Evolutionary conservation across 495 filamentous ascomycete species (phyloP), one percentile per base, ranked within the genome.

Genomic region (Aspergillus bridgeri): DNA sequence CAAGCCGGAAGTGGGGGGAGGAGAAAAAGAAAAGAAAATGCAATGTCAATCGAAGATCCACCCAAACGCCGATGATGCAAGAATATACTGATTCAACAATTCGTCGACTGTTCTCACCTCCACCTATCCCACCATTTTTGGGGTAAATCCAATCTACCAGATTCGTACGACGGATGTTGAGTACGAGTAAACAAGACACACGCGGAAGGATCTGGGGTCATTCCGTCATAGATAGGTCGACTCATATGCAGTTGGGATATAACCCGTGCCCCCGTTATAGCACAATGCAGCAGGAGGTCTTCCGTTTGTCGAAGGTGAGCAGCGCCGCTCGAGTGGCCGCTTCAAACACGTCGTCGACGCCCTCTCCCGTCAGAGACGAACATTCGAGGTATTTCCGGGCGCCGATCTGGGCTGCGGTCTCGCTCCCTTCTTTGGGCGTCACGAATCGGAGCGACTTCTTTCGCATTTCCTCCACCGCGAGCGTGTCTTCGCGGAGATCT

Each of bases 311-410:
- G 57, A 95, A 94, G 38, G 86, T 93, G 19, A 96, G 81, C 54
- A 99, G 78, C 24, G 94, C 92, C n/a, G 94, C 93, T 66, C 94
- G 83, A 53, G 94, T 99, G 8, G 94, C 94, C 24, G 94, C 94
- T 70, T 99, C 94, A 67, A 99, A 99, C 13, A 99, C 94, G 74
- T 99, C 94, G 71, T 99, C 94, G 21, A 99, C 94, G 13, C 94
- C 94, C 68, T 99, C 95, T 49, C 94, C 94, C n/a, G 90, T 96
- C 62, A 99, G 74, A 27, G 89, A 93, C 5, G 92, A 97, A 75
- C 94, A 99, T 69, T 99, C 94, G 49, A 99, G 86, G 64, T 99
- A 99, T 75, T 96, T 96, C 61, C 90, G 82, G 51, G 93, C 94
- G 44, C 93, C 92, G 65, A 97, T 89, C 57, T 92, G 85, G 51